These are phyloP conservation scores for Tuber borchii DNA, from an alignment of 495 filamentous ascomycete species.

Conservation along the genomic window DNA sequence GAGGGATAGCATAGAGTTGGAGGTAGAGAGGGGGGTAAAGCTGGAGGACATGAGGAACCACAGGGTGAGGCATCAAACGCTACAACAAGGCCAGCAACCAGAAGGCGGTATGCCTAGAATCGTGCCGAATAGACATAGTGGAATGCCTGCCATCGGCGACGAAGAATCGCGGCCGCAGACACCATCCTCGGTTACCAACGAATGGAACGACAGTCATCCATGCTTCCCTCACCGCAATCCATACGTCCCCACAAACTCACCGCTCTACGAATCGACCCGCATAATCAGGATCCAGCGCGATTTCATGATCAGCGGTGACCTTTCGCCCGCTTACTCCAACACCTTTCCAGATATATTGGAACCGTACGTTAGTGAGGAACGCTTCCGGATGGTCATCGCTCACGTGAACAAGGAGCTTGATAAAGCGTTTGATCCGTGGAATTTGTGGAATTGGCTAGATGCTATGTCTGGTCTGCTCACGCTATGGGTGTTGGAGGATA, in stretches of 20 bases:
- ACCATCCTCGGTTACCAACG: conserved; percentile 26
- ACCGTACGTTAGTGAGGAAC: conserved; percentile 68
- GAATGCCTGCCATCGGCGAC: conserved; percentile 9
- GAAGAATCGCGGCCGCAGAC: conserved; percentile 34
- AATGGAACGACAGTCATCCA: conserved; percentile 36
- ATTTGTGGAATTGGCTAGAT: conserved; percentile 65
- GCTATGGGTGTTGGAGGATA: conserved; percentile 88
- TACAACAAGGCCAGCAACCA: conserved; percentile 13
- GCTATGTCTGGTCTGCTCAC: conserved; percentile 68
- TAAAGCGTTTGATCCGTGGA: conserved; percentile 67
- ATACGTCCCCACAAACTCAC: conserved; percentile 60
- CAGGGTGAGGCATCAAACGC: not conserved
- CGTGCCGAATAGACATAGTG: not conserved
- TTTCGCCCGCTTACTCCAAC: conserved; percentile 72
- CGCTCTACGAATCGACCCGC: conserved; percentile 67
- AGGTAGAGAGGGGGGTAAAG: conserved; percentile 13
- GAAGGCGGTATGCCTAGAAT: not conserved
- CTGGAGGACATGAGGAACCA: conserved; percentile 20
- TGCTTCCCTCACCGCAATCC: conserved; percentile 68
- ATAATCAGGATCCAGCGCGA: conserved; percentile 87
- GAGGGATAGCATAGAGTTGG: conserved; percentile 17
- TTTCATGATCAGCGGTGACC: conserved; percentile 81
- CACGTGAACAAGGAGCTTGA: conserved; percentile 67
- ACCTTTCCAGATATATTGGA: conserved; percentile 93
- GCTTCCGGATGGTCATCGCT: conserved; percentile 72